Evolutionary conservation across 1,284 basidiomycete species (phyloP), one percentile per base, ranked within the genome.

Genomic region (Grifola frondosa): DNA sequence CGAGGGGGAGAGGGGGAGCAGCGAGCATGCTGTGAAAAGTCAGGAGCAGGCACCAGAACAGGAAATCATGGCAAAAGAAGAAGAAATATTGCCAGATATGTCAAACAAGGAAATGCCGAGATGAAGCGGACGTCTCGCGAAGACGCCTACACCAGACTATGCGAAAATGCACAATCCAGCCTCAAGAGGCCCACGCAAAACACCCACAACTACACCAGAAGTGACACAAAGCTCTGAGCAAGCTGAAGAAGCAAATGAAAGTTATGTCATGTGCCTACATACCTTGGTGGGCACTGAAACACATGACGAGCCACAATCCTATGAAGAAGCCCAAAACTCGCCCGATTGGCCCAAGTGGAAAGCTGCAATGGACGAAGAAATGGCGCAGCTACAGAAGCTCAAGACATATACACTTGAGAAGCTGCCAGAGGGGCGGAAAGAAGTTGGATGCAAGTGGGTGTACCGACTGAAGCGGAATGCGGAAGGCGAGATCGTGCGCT

Each of bases 291-390:
- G 40, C 30, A 45, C 43, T 6, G 44, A 40, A 24, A 32, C 39
- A n/a, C 24, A 25, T 4, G 29, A 35, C n/a, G 50, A 52, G 30
- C 59, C 60, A 4, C 41, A 29, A 4, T 52, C 43, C 13, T 23
- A 40, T 12, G 28, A 46, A 20, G 60, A 63, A 44, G 63, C 44
- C 20, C 32, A 47, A 16, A 13, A 20, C 0, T 30, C 40, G 1
- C 42, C 40, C 0, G 57, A 66, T 20, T 52, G 51, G 46, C 39
- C 45, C 0, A 32, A 64, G 16, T 71, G 65, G 65, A 43, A 54
- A 17, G 42, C 40, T 5, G 69, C 68, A 0, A 66, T 68, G 46
- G 46, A 64, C 0, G 44, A 25, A 1, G 68, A 70, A 40, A 56
- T 65, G 7, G 46, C 20, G 1, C 56, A 59, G 19, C 48, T 60